A percentile compares a stretch with the other conserved stretches of the same genome.
Conservation (phyloP, 2,329 filamentous ascomycete genomes). For the Colletotrichum tropicale region DNA sequence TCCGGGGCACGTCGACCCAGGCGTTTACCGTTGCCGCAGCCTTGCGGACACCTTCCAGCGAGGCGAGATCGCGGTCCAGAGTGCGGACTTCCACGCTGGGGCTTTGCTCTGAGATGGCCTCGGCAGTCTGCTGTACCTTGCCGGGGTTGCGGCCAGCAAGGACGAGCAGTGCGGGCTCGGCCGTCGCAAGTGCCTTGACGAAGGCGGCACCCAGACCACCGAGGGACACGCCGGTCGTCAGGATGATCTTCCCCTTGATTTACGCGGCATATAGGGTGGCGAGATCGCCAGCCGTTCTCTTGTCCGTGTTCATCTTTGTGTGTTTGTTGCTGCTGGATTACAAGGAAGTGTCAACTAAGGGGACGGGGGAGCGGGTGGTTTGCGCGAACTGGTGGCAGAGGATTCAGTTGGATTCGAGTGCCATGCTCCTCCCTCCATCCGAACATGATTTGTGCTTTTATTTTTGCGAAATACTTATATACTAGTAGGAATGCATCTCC, state of each 20-base stretch:
- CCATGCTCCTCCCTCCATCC: too few species aligned
- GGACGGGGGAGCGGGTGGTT: too few species aligned
- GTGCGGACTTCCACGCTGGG: constrained; percentile 36
- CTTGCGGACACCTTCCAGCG: constrained; percentile 38
- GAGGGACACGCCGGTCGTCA: constrained; percentile 46
- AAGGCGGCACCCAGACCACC: constrained; percentile 41
- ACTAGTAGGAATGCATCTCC: too few species aligned
- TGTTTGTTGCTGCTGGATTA: too few species aligned
- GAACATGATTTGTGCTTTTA: too few species aligned
- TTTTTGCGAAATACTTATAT: too few species aligned
- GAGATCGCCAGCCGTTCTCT: background rate
- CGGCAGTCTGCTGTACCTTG: constrained; percentile 43
- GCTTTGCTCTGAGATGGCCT: constrained; percentile 33
- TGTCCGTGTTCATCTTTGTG: background rate
- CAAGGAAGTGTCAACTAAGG: too few species aligned
- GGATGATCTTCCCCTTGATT: constrained; percentile 40
- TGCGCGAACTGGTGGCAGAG: too few species aligned
- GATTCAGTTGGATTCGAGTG: too few species aligned
- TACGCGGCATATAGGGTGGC: constrained; percentile 16
- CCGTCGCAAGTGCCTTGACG: constrained; percentile 40
- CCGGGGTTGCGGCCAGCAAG: constrained; percentile 46
- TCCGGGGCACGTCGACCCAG: constrained; percentile 32
- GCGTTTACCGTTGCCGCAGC: constrained; percentile 38
- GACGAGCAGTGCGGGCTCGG: constrained; percentile 44
- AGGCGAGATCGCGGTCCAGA: constrained; percentile 42